Conservation (phyloP, 345 rosid species). For the Chamaenerion angustifolium region DNA sequence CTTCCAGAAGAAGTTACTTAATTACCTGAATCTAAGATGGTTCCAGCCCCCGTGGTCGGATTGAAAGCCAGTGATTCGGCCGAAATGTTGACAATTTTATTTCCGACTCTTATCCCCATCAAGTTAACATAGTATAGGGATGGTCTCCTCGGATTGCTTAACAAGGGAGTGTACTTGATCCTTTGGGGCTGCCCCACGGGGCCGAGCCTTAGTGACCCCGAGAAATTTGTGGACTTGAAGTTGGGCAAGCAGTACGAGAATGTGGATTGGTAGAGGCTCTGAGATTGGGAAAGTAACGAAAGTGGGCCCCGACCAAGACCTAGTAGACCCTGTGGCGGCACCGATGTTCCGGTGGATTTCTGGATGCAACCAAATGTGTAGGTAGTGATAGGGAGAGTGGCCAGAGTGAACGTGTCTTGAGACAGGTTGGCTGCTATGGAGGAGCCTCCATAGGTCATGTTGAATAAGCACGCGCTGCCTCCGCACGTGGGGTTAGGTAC, state of each 20-base stretch:
- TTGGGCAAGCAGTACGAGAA: slow-evolving; percentile 92
- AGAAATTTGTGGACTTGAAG: slow-evolving; percentile 53
- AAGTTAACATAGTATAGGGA: slow-evolving; percentile 77
- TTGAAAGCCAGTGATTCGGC: slow-evolving; percentile 53
- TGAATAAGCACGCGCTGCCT: slow-evolving; percentile 48
- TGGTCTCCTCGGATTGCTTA: slow-evolving; percentile 66
- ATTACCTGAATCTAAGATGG: slow-evolving; percentile 93
- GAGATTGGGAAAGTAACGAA: slow-evolving; percentile 68
- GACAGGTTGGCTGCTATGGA: slow-evolving; percentile 49
- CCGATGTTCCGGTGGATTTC: slow-evolving; percentile 47
- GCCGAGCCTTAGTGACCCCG: slow-evolving; percentile 81
- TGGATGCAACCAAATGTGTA: slow-evolving; percentile 82
- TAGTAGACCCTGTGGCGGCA: slow-evolving; percentile 76
- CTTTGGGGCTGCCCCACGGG: slow-evolving; percentile 59
- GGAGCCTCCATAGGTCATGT: slow-evolving; percentile 77
- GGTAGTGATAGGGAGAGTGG: slow-evolving; percentile 39
- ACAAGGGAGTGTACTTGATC: slow-evolving; percentile 70
- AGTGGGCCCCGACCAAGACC: slow-evolving; percentile 85
- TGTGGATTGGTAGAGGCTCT: slow-evolving; percentile 49
- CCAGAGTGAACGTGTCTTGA: slow-evolving; percentile 49
- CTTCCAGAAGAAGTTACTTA: too few relatives aligned
- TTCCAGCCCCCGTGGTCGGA: slow-evolving; percentile 71
- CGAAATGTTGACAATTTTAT: slow-evolving; percentile 56
- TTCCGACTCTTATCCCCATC: slow-evolving; percentile 64
- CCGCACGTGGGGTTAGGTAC: slow-evolving; percentile 57